phyloP scores from a whole-genome alignment of 371 early-diverging fungal genomes.

The Lichtheimia ramosa region DNA sequence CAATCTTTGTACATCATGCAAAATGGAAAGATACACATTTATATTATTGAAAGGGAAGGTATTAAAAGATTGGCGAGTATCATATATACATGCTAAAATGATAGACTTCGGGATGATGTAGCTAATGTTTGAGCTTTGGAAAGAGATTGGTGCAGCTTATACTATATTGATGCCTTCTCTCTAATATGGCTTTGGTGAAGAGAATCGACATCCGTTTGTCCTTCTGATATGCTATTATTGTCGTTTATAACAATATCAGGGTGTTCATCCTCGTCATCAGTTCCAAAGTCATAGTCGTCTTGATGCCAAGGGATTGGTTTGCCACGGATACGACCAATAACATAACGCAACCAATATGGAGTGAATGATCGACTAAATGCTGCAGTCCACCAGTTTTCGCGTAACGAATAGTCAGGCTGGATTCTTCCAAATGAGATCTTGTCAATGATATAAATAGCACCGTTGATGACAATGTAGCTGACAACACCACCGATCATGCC shows the following conservation, averaged over 20 bases:
- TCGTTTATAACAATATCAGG: background rate
- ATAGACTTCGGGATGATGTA: too few species aligned
- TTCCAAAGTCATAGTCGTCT: constrained; percentile 34
- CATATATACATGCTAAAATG: too few species aligned
- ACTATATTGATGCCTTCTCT: too few species aligned
- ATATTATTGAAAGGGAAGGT: background rate
- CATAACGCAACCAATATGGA: constrained; percentile 40
- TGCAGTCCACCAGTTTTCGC: constrained; percentile 53
- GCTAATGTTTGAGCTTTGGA: too few species aligned
- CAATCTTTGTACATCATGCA: too few species aligned
- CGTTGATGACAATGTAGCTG: constrained; percentile 63
- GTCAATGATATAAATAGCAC: constrained; percentile 44
- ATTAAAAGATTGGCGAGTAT: background rate
- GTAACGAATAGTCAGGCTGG: constrained; percentile 44
- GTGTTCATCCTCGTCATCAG: constrained; percentile 10
- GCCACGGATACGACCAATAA: constrained; percentile 28
- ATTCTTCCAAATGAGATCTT: constrained; percentile 54
- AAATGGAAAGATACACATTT: background rate
- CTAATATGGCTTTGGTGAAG: background rate
- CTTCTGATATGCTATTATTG: constrained; percentile 1
- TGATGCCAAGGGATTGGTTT: constrained; percentile 29
- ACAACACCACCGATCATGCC: constrained; percentile 69
- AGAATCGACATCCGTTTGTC: background rate
- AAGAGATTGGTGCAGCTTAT: too few species aligned
- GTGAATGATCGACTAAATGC: constrained; percentile 34